Evolutionary conservation across 345 rosid genomes (phyloP), one percentile per base, ranked within the genome.

Genomic region (Corchorus olitorius): DNA sequence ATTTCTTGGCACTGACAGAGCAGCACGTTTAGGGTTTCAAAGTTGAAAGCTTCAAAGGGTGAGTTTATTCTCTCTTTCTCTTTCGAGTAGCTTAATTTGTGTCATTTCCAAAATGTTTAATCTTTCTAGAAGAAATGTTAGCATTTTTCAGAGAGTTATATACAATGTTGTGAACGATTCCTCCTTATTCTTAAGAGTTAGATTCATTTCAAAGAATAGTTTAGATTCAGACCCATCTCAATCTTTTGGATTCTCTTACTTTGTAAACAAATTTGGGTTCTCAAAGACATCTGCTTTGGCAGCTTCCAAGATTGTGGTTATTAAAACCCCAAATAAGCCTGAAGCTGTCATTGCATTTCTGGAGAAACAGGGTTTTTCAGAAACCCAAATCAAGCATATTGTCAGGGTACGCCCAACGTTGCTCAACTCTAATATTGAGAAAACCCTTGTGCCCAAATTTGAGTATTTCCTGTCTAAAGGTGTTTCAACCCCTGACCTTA

Each of bases 371-470:
- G 75, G 78, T 1, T 45, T 74, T 63, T 43, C 74, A 12, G 37
- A 46, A n/a, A 1, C 76, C 50, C 88, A 86, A 35, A 79, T 81
- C 54, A 27, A 73, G 53, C 67, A 53, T 19, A 55, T 77, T 11
- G 41, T 77, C 63, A 76, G 37, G 41, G 60, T 70, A 20, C 64
- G 49, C 46, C 86, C 88, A 0, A 19, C 7, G 4, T 33, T 83
- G 14, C 83, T 83, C 1, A n/a, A 66, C 0, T 54, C 46, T 4
- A 75, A 76, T 5, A 56, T 77, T 5, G 77, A 77, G 70, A 5
- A 27, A 49, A 75, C 69, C 6, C 82, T 86, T 56, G 66, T 75
- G 33, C 85, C 87, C 39, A 81, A 86, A 75, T 72, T 86, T 13
- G 59, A 70, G 68, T 81, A 81, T 70, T 64, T 86, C 50, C 54